Evolutionary conservation across 2,329 filamentous ascomycete genomes (phyloP).

Genomic region (Xylariaceae sp.): DNA sequence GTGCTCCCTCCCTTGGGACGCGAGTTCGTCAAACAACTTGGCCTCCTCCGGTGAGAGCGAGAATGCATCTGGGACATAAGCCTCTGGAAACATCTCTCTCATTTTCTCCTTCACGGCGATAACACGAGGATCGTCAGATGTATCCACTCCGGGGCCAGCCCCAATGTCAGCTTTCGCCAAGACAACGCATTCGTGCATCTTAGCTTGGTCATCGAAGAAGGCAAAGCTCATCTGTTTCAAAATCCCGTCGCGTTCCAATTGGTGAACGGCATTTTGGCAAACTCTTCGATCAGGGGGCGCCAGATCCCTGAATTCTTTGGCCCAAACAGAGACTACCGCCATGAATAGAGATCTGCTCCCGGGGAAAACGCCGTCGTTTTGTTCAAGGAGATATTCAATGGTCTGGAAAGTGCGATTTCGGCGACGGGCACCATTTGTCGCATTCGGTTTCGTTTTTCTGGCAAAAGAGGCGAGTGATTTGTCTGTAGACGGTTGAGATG

Average conservation of each 20-base stretch:
- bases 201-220: slow-evolving; percentile 26
- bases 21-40: slow-evolving; percentile 30
- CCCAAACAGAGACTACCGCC: slow-evolving; percentile 44
- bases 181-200: slow-evolving; percentile 30
- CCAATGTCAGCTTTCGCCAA: slow-evolving; percentile 20
- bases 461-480: slow-evolving; percentile 21
- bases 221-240: slow-evolving; percentile 29
- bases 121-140: slow-evolving; percentile 42
- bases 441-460: slow-evolving; percentile 26
- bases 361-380: slow-evolving; percentile 47
- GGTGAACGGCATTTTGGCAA: slow-evolving; percentile 28
- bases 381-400: slow-evolving; percentile 40
- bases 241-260: slow-evolving; percentile 27
- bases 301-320: slow-evolving; percentile 38
- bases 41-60: slow-evolving; percentile 36
- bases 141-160: slow-evolving; percentile 17
- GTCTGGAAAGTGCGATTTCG: slow-evolving; percentile 38
- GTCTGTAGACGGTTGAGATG: slow-evolving; percentile 3
- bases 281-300: slow-evolving; percentile 35
- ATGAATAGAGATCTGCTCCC: slow-evolving; percentile 49
- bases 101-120: slow-evolving; percentile 44
- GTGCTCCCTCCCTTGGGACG: slow-evolving; percentile 24
- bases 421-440: slow-evolving; percentile 31
- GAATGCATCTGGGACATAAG: slow-evolving; percentile 41
- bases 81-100: slow-evolving; percentile 43